phyloP scores from a whole-genome alignment of 352 stramenopile species.

The Pythium biforme region DNA sequence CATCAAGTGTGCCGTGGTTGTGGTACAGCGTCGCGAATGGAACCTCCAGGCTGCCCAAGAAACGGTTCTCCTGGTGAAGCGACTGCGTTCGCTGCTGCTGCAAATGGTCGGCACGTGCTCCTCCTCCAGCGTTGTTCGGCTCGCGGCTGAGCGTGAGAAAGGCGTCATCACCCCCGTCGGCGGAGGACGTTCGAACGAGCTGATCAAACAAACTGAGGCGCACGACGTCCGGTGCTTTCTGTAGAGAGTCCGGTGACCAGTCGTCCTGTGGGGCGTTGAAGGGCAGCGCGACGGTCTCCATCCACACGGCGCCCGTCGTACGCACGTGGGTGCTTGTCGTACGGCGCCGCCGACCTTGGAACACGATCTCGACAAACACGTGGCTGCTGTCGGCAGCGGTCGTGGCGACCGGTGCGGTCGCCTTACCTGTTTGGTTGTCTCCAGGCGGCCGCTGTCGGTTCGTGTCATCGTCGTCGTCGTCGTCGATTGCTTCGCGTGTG shows the following conservation, averaged over 20 bases:
- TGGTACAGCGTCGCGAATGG: constrained; percentile 89
- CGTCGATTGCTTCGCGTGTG: constrained; percentile 5
- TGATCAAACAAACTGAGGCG: constrained; percentile 90
- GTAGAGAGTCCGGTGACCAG: constrained; percentile 72
- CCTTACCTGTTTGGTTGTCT: neutral
- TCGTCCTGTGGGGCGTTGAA: constrained; percentile 84
- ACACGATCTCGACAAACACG: constrained; percentile 80
- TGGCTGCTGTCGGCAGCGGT: constrained; percentile 27
- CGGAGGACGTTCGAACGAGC: constrained; percentile 39
- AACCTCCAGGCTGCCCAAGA: constrained; percentile 79
- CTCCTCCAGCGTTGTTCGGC: constrained; percentile 16
- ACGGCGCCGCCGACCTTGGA: constrained; percentile 73
- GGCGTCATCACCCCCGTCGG: constrained; percentile 31
- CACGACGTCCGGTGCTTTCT: constrained; percentile 73
- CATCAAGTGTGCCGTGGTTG: constrained; percentile 72
- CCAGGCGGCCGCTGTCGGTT: neutral
- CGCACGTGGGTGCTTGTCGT: constrained; percentile 42
- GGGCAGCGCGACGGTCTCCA: constrained; percentile 89
- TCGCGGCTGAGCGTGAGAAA: constrained; percentile 14
- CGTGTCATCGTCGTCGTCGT: constrained; percentile 14
- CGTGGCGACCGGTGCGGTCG: neutral
- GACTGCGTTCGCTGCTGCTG: constrained; percentile 40
- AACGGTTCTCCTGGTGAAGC: constrained; percentile 77
- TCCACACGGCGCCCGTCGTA: constrained; percentile 79
- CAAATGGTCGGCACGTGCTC: neutral